These are phyloP conservation scores for Monilinia aucupariae DNA, from an alignment of 2,329 filamentous ascomycete genomes.

Conservation along the genomic window DNA sequence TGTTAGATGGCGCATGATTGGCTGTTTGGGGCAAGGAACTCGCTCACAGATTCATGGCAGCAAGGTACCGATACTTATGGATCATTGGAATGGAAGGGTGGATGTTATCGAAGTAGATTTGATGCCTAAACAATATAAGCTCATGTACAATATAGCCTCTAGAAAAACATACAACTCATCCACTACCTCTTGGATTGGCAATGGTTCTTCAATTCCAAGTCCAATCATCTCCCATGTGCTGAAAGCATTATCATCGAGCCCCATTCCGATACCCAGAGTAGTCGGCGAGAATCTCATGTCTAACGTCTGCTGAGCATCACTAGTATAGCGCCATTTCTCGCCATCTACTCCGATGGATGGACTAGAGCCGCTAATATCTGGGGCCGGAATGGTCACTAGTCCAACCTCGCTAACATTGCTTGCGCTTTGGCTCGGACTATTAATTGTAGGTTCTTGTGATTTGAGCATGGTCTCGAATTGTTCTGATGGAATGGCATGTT, in stretches of 20 bases:
- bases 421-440: constrained; percentile 19
- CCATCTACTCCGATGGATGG: constrained; percentile 46
- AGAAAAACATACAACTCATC: constrained; percentile 66
- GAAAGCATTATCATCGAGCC: constrained; percentile 51
- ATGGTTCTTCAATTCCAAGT: constrained; percentile 62
- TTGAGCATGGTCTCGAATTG: constrained; percentile 91
- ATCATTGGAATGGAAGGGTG: constrained; percentile 84
- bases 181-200: constrained; percentile 62
- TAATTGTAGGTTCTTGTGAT: constrained; percentile 55
- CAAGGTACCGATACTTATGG: constrained; percentile 79
- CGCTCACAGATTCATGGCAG: constrained; percentile 73
- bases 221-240: constrained; percentile 74
- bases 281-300: constrained; percentile 52
- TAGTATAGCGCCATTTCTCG: constrained; percentile 50
- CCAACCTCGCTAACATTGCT: constrained; percentile 25
- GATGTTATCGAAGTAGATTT: constrained; percentile 85
- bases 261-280: constrained; percentile 43
- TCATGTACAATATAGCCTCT: constrained; percentile 20
- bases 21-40: background rate
- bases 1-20: background rate
- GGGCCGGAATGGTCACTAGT: constrained; percentile 29
- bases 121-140: constrained; percentile 49
- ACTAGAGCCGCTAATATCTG: constrained; percentile 42
- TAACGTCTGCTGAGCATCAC: constrained; percentile 46
- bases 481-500: constrained; percentile 46